Evolutionary conservation across 805 yeast species (phyloP).

Genomic region (Saccharomycopsis babjevae): DNA sequence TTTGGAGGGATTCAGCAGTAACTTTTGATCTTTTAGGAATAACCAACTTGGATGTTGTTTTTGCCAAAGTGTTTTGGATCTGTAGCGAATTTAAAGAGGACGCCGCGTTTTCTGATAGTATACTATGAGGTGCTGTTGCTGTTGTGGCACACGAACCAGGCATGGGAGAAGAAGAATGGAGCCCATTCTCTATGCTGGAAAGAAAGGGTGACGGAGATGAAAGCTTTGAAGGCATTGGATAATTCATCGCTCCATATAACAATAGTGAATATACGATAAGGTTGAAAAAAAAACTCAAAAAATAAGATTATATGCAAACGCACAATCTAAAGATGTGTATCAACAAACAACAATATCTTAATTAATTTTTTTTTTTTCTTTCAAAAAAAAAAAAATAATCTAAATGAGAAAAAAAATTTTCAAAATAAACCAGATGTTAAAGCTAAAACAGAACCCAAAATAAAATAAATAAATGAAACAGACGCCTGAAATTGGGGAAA

Average conservation of each 20-base stretch:
- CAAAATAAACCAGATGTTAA: too few species aligned
- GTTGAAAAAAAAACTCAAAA: not conserved
- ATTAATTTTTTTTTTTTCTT: too few species aligned
- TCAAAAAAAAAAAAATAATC: too few species aligned
- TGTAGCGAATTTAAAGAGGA: not conserved
- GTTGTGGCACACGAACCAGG: not conserved
- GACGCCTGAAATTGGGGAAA: too few species aligned
- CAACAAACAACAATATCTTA: too few species aligned
- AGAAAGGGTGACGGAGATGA: not conserved
- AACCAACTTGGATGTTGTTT: not conserved
- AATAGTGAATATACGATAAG: not conserved
- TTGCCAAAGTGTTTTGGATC: not conserved
- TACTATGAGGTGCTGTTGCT: not conserved
- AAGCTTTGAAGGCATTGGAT: not conserved
- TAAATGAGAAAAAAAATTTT: too few species aligned
- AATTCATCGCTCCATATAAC: not conserved
- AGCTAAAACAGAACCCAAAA: too few species aligned
- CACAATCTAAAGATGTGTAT: too few species aligned
- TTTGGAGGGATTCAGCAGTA: constrained; percentile 68
- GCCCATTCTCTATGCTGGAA: not conserved
- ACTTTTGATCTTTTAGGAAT: constrained; percentile 52
- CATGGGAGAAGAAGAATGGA: not conserved
- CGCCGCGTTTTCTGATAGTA: not conserved
- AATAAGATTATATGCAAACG: not conserved
- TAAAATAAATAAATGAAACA: too few species aligned